Base-by-base conservation (phyloP, 177 flowering plant genomes). In the Tripterygium wilfordii region DNA sequence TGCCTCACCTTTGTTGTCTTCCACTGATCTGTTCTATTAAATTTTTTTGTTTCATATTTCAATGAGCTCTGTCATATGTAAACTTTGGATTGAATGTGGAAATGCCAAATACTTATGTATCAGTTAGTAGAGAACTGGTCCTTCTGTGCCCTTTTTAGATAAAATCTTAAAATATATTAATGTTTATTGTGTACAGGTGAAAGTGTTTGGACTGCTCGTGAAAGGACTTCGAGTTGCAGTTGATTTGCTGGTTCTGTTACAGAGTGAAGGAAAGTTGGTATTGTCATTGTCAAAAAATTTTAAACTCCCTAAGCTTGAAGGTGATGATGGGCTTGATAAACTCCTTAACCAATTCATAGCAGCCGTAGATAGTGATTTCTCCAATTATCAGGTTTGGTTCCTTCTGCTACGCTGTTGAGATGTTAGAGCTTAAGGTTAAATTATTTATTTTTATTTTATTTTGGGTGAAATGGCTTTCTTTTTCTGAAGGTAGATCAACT, bases 341-440 rank as follows among this genome's bases (percentile, higher is more conserved):
- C 71, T 66, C 53, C 92, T 89, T 54, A 18, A 66, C 16, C 88
- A 94, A 51, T 70, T 89, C 61, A 95, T 89, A 76, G 89, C 86
- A 56, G 96, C 99, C 40, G 48, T 87, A 37, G 90, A 84, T 39
- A 82, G 87, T 50, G 83, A 89, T 54, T 89, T 89, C 54, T 92
- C 96, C 10, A 67, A 77, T 35, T 79, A 75, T 58, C 86, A 84
- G 87, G 97, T 88, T 25, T 35, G 48, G 20, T 48, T 42, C 31
- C 27, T 19, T 51, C 22, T 36, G 12, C 10, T 17, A 2, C 10
- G 22, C 18, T 19, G 7, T 4, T 9, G 7, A 48, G 18, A 19
- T 45, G 42, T 4, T 38, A 21, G 10, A 25, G 15, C 8, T 36
- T 5, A 16, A 9, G 3, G 14, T 36, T 39, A 7, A 7, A 2